Percentiles rank a stretch among this genome's conserved stretches.
Conservation (phyloP, 352 stramenopile species). For the Blastocystis sp. region DNA sequence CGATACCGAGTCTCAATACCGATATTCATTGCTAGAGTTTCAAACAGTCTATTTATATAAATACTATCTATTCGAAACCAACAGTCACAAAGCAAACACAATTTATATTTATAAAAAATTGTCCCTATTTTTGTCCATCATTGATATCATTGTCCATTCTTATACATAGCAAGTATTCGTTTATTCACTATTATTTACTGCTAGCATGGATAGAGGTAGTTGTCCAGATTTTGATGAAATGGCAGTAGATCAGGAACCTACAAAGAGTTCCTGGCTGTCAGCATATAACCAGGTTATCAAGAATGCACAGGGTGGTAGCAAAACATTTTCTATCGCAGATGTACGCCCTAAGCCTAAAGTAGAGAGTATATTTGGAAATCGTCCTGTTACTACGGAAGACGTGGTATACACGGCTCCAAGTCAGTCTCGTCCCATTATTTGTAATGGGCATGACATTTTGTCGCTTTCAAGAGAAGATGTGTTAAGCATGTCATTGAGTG, state of each 20-base stretch:
- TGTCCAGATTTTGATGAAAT: conserved; percentile 48
- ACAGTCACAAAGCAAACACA: background rate
- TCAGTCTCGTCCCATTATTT: conserved; percentile 1
- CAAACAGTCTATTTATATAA: no score
- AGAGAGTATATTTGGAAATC: conserved; percentile 1
- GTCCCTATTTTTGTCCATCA: background rate
- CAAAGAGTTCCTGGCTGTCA: conserved; percentile 27
- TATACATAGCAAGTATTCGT: background rate
- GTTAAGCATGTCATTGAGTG: conserved; percentile 42
- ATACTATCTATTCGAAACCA: no score
- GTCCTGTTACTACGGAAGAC: background rate
- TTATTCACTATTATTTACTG: background rate
- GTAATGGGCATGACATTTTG: conserved; percentile 50
- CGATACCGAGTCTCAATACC: no score
- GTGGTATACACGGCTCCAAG: background rate
- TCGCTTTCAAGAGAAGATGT: conserved; percentile 17
- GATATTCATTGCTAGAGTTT: no score
- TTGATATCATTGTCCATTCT: background rate
- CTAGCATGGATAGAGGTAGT: conserved; percentile 27
- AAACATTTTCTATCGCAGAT: conserved; percentile 25
- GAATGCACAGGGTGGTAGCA: background rate
- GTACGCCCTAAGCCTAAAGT: background rate
- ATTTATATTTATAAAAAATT: background rate
- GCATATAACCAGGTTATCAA: conserved; percentile 42
- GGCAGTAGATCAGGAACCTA: background rate